phyloP scores from a whole-genome alignment of 768 basidiomycete genomes.

The Termitomyces sp. region DNA sequence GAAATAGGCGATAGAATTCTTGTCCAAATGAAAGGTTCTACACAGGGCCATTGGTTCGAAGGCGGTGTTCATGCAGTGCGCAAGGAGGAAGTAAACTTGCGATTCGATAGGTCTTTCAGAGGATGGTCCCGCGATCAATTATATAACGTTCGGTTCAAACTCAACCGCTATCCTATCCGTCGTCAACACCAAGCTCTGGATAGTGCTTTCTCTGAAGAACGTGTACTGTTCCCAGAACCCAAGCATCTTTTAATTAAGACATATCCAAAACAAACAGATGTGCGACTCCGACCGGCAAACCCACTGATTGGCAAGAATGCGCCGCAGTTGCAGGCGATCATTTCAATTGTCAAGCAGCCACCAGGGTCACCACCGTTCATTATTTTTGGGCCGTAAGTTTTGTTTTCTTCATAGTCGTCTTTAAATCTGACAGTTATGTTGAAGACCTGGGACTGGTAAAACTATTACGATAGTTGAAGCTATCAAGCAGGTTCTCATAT shows the following conservation, averaged over 20 bases:
- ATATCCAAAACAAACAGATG: constrained; percentile 7
- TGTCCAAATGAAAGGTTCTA: constrained; percentile 36
- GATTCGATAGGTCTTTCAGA: constrained; percentile 41
- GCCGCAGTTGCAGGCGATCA: constrained; percentile 44
- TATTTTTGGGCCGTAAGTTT: constrained; percentile 59
- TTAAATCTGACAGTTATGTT: neutral
- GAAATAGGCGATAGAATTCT: constrained; percentile 48
- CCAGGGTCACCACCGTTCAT: constrained; percentile 50
- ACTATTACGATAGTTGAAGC: constrained; percentile 60
- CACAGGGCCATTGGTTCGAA: constrained; percentile 45
- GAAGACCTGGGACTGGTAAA: constrained; percentile 62
- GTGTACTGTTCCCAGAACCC: constrained; percentile 44
- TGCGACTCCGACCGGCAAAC: constrained; percentile 30
- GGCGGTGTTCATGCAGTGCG: constrained; percentile 53
- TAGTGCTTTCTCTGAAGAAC: constrained; percentile 34
- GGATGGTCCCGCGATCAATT: constrained; percentile 25
- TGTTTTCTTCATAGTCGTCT: neutral
- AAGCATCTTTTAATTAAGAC: constrained; percentile 19
- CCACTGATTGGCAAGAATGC: constrained; percentile 37
- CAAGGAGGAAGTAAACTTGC: constrained; percentile 43
- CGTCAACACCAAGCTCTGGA: constrained; percentile 58
- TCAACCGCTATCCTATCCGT: constrained; percentile 50
- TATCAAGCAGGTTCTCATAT: constrained; percentile 43
- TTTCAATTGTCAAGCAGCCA: constrained; percentile 35
- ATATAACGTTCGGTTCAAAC: constrained; percentile 50